A percentile compares a stretch with the other conserved stretches of the same genome.
Evolutionary conservation across 768 basidiomycete species (phyloP).

Genomic region (Amanita muscaria): DNA sequence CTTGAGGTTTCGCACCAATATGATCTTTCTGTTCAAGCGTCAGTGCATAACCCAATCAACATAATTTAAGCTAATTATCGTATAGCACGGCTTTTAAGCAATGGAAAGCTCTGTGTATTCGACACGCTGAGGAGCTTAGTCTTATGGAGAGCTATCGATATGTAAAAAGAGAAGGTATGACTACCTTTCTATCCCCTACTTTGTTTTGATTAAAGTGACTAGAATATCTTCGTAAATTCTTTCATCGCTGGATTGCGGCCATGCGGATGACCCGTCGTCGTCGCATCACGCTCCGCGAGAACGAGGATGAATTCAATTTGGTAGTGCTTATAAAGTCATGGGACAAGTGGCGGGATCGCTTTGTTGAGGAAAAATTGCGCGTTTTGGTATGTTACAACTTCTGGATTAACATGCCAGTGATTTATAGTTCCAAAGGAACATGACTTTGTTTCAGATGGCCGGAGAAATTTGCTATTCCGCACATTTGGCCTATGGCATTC

Average conservation of each 20-base stretch:
- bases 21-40: slow-evolving; percentile 25
- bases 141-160: slow-evolving; percentile 81
- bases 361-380: slow-evolving; percentile 52
- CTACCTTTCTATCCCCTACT: not conserved
- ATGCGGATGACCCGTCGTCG: slow-evolving; percentile 43
- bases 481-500: slow-evolving; percentile 69
- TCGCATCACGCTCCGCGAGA: slow-evolving; percentile 47
- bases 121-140: slow-evolving; percentile 62
- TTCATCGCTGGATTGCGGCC: slow-evolving; percentile 60
- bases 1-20: slow-evolving; percentile 48
- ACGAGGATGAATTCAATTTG: slow-evolving; percentile 54
- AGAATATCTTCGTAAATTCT: slow-evolving; percentile 63
- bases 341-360: slow-evolving; percentile 77
- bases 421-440: slow-evolving; percentile 38
- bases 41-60: slow-evolving; percentile 6
- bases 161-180: slow-evolving; percentile 68
- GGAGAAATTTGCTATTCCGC: slow-evolving; percentile 53
- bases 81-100: slow-evolving; percentile 51
- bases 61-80: not conserved
- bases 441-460: slow-evolving; percentile 46
- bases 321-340: slow-evolving; percentile 46
- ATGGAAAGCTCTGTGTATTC: slow-evolving; percentile 56
- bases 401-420: not conserved
- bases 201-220: slow-evolving; percentile 7
- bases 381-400: slow-evolving; percentile 42